Base-by-base conservation (phyloP, 2,329 filamentous ascomycete species). In the Paecilomyces niveus region DNA sequence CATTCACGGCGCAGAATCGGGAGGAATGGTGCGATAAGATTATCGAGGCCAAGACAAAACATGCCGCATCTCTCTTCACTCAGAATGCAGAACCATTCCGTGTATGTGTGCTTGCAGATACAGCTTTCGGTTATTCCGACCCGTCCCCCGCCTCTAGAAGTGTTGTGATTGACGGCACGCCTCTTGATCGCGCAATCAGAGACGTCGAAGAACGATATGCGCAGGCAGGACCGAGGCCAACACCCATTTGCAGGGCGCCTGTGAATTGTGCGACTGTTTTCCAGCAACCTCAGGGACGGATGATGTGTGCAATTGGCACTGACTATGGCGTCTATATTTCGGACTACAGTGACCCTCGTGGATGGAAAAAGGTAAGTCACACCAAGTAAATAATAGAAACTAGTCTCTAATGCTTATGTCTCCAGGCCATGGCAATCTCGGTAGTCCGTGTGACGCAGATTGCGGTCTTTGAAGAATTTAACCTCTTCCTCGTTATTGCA, bases 71-170 rank as follows among this genome's bases (percentile, higher is more conserved):
- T 2, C 79, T 97, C 4, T 89, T 90, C 73, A 86, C 89, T 3
- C 94, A 99, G 69, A 96, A 97, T 70, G 93, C 94, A 0, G 94
- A 99, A 72, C 94, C 94, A 0, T 99, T 99, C 82, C 84, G 90
- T 55, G 79, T 99, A 7, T 87, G 91, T 22, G 92, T 99, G 8
- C 87, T 99, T 71, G 92, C 94, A 0, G 94, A 99, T 70, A 88
- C 89, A 51, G 90, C 92, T 0, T 99, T 99, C 72, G 68, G 65
- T 13, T 74, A 74, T 60, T 70, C 71, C 5, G 73, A 75, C 15
- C 62, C 67, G 57, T 82, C 84, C 2, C 77, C 81, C 53, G 78
- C 84, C 45, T 81, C 85, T 11, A 88, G 83, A 71, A 85, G 85
- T 58, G 89, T 96, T 21, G 84, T 89, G 8, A 94, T 99, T 69